Evolutionary conservation across 208 protist genomes (phyloP).

Genomic region (Acanthamoeba divionensis): DNA sequence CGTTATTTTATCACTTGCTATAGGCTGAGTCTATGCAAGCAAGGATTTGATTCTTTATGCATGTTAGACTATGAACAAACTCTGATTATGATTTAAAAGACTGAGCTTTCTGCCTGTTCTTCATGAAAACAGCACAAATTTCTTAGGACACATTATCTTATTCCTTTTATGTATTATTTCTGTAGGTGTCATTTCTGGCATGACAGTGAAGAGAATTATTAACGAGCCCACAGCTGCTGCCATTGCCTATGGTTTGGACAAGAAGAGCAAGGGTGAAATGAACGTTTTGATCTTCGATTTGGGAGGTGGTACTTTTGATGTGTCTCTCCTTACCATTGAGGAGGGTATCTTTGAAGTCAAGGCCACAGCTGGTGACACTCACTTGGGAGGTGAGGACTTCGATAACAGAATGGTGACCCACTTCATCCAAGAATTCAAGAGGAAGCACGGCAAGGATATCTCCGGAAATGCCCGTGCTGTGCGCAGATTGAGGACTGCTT

Average conservation of each 20-base stretch:
- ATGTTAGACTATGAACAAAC: too few species aligned
- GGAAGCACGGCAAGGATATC: slow-evolving; percentile 87
- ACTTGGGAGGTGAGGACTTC: slow-evolving; percentile 99
- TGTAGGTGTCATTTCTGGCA: slow-evolving; percentile 88
- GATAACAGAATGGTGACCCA: slow-evolving; percentile 95
- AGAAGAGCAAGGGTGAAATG: slow-evolving; percentile 71
- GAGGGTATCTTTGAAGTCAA: slow-evolving; percentile 98
- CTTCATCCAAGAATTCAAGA: slow-evolving; percentile 95
- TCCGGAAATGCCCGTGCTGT: slow-evolving; percentile 67
- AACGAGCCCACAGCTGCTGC: slow-evolving; percentile 99
- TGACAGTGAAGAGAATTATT: slow-evolving; percentile 98
- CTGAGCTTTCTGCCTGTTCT: too few species aligned
- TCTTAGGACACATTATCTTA: too few species aligned
- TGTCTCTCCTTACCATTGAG: slow-evolving; percentile 98
- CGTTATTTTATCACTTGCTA: too few species aligned
- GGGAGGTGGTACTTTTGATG: slow-evolving; percentile 97
- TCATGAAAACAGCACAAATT: too few species aligned
- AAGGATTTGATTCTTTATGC: too few species aligned
- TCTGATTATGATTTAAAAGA: too few species aligned
- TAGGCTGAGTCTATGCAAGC: too few species aligned
- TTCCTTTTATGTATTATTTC: too few species aligned
- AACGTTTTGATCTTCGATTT: slow-evolving; percentile 98
- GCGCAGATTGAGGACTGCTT: slow-evolving; percentile 76
- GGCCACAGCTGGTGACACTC: slow-evolving; percentile 98
- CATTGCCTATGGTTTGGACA: slow-evolving; percentile 97